These are phyloP conservation scores for Aphanomyces cochlioides DNA, from an alignment of 352 stramenopile genomes.

Conservation along the genomic window DNA sequence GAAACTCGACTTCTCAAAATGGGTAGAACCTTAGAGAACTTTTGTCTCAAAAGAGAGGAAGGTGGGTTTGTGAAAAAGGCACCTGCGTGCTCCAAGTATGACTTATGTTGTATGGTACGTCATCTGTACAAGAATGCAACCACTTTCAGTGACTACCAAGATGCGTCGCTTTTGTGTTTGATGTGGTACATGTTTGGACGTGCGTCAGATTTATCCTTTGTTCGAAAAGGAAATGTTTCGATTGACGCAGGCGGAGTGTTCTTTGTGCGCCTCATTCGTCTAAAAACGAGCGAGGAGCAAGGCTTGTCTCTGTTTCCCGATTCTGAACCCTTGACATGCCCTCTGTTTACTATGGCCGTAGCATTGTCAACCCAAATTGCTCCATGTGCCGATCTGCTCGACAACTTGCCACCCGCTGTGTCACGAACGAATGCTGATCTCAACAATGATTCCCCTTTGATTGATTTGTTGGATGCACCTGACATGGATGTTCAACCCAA, in stretches of 20 bases:
- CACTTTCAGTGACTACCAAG: conserved; percentile 35
- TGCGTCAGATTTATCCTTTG: conserved; percentile 32
- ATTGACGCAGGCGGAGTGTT: conserved; percentile 29
- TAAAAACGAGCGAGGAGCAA: conserved; percentile 39
- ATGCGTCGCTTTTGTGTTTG: conserved; percentile 36
- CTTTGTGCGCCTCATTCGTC: conserved; percentile 34
- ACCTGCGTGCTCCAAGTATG: conserved; percentile 35
- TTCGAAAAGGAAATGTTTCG: conserved; percentile 35
- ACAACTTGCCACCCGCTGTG: conserved; percentile 24
- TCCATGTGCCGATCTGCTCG: conserved; percentile 20
- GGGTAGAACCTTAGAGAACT: conserved; percentile 12
- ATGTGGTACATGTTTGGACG: conserved; percentile 42
- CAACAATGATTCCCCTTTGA: not conserved
- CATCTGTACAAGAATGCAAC: conserved; percentile 35
- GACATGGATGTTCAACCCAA: not conserved
- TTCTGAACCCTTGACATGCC: conserved; percentile 31
- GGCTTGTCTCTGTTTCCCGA: conserved; percentile 40
- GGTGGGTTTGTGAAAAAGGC: conserved; percentile 38
- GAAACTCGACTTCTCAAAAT: conserved; percentile 21
- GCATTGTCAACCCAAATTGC: conserved; percentile 32
- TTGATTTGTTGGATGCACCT: not conserved
- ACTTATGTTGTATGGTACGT: conserved; percentile 28
- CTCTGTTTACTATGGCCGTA: conserved; percentile 30
- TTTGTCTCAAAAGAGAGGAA: conserved; percentile 32
- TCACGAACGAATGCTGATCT: not conserved